Evolutionary conservation across 768 basidiomycete species (phyloP).

Genomic region (Clitopilus hobsonii): DNA sequence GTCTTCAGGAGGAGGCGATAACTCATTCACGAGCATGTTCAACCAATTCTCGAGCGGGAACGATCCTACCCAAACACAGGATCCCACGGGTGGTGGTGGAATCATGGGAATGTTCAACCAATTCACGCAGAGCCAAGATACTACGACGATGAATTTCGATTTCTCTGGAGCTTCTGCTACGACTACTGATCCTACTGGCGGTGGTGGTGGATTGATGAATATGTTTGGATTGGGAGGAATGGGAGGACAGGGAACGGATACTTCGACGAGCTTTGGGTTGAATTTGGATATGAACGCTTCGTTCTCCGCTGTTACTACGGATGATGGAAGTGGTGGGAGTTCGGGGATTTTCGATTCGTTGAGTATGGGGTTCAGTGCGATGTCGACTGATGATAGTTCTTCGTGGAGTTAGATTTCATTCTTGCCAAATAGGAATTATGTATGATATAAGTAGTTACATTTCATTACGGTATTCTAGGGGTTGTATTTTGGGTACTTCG

Average conservation of each 20-base stretch:
- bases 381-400: background rate
- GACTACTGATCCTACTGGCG: too few species aligned
- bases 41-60: background rate
- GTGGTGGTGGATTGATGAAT: background rate
- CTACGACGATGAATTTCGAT: background rate
- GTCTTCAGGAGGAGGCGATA: background rate
- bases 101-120: background rate
- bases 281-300: background rate
- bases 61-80: background rate
- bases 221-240: background rate
- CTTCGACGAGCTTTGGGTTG: background rate
- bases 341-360: background rate
- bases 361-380: background rate
- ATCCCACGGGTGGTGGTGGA: constrained; percentile 2
- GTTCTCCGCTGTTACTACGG: background rate
- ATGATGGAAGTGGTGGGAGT: background rate
- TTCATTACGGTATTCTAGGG: background rate
- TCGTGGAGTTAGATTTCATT: background rate
- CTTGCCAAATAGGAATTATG: too few species aligned
- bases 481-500: too few species aligned
- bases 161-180: too few species aligned
- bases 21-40: background rate
- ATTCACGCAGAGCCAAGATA: background rate
- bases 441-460: too few species aligned
- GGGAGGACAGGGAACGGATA: background rate